These are phyloP conservation scores for Spiraea crenata DNA, from an alignment of 331 rosid genomes.

Conservation along the genomic window DNA sequence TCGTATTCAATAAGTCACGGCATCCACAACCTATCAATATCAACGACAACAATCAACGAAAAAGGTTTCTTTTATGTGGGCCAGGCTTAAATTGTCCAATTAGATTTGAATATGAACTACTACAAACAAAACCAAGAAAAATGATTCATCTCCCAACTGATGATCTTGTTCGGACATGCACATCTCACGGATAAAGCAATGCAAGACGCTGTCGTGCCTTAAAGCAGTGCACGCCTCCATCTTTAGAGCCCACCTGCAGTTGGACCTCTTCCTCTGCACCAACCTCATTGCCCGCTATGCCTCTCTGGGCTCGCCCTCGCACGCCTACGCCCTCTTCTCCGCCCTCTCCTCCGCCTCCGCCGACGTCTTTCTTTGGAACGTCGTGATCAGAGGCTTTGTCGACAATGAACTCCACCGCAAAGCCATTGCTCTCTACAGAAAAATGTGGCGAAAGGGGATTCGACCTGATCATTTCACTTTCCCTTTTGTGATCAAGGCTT, in stretches of 20 bases:
- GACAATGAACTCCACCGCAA: conserved; percentile 27
- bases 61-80: too few relatives aligned
- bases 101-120: too few relatives aligned
- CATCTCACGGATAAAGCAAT: conserved; percentile 28
- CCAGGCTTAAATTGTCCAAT: too few relatives aligned
- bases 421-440: conserved; percentile 28
- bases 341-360: conserved; percentile 10
- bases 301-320: conserved; percentile 35
- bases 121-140: too few relatives aligned
- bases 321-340: conserved; percentile 40
- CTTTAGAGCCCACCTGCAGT: conserved; percentile 33
- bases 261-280: conserved; percentile 41
- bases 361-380: conserved; percentile 43
- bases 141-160: too few relatives aligned
- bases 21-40: too few relatives aligned
- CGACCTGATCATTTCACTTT: conserved; percentile 39
- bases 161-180: conserved; percentile 1
- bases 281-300: conserved; percentile 38
- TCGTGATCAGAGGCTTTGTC: conserved; percentile 42
- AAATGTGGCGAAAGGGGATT: conserved; percentile 30
- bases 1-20: too few relatives aligned
- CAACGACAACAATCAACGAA: too few relatives aligned
- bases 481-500: conserved; percentile 45
- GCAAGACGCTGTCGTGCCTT: conserved; percentile 31
- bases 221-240: conserved; percentile 38